These are phyloP conservation scores for Auricularia sp. DNA, from an alignment of 768 basidiomycete species.

Conservation along the genomic window DNA sequence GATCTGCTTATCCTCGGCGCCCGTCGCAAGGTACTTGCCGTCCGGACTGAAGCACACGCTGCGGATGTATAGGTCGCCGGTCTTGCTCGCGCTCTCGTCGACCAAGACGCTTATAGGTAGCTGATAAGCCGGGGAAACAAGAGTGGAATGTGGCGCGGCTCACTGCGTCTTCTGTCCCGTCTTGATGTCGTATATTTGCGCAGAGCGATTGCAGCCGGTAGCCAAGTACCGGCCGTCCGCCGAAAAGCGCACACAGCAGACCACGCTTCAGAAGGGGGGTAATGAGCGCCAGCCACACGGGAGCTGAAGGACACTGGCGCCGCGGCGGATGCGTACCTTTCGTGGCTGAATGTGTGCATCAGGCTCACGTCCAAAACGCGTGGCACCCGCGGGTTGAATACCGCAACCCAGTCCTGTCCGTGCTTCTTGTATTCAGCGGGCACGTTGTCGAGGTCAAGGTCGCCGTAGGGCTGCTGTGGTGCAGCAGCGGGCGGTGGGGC, in stretches of 20 bases:
- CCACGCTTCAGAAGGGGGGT: conserved; percentile 36
- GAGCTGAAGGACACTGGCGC: background rate
- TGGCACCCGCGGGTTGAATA: conserved; percentile 39
- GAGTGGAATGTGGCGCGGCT: conserved; percentile 13
- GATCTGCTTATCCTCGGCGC: conserved; percentile 88
- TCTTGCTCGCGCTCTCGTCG: conserved; percentile 63
- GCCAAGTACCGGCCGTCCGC: conserved; percentile 89
- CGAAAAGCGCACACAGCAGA: conserved; percentile 89
- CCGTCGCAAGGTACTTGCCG: conserved; percentile 61
- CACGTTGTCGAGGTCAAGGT: conserved; percentile 15
- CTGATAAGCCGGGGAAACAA: background rate
- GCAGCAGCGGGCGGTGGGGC: background rate
- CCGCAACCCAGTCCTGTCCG: conserved; percentile 42
- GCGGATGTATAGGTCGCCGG: conserved; percentile 81
- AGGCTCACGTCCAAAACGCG: conserved; percentile 43
- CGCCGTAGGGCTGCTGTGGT: conserved; percentile 6
- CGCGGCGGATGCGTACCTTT: conserved; percentile 26
- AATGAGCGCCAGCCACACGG: too few species aligned
- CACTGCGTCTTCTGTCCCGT: conserved; percentile 79
- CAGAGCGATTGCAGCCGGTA: conserved; percentile 92
- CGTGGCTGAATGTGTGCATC: conserved; percentile 31
- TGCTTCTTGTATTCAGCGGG: conserved; percentile 26
- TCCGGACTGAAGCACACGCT: conserved; percentile 74
- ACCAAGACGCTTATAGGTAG: conserved; percentile 46
- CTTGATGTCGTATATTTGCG: conserved; percentile 90